Conservation (phyloP, 768 basidiomycete genomes). For the Daedaleopsis sinensis region DNA sequence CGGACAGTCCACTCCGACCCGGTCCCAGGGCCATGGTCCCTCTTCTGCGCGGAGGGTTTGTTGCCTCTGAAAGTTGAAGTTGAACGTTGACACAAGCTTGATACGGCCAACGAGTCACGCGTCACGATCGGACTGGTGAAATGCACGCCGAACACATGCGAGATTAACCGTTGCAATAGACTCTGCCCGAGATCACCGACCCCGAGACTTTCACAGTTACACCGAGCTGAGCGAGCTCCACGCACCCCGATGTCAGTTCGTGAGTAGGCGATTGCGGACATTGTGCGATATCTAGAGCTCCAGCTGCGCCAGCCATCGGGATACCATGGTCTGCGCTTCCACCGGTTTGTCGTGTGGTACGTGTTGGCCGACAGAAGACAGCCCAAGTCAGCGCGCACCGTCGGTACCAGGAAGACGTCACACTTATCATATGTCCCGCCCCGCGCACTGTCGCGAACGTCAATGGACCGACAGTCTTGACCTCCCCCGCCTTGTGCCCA, state of each 20-base stretch:
- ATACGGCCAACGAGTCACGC: too few relatives aligned
- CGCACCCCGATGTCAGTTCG: neutral
- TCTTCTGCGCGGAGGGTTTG: too few relatives aligned
- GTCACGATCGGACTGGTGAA: neutral
- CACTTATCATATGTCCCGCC: conserved; percentile 66
- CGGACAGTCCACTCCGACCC: too few relatives aligned
- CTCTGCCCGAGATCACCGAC: conserved; percentile 11
- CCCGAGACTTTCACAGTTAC: neutral
- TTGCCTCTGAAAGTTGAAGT: too few relatives aligned
- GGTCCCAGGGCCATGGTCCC: too few relatives aligned
- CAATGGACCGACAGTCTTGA: conserved; percentile 55
- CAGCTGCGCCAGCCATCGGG: conserved; percentile 57
- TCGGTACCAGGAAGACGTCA: conserved; percentile 1
- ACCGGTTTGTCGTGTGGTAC: conserved; percentile 72
- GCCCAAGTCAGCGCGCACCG: conserved; percentile 11
- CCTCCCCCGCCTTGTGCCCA: conserved; percentile 56
- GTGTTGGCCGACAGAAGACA: conserved; percentile 33
- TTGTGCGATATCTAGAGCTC: conserved; percentile 23
- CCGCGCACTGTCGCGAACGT: conserved; percentile 66
- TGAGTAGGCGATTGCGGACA: neutral
- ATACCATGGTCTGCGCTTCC: conserved; percentile 64
- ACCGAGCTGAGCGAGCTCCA: neutral
- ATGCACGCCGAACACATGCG: neutral
- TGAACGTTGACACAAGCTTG: too few relatives aligned
- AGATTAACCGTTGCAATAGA: neutral